Evolutionary conservation across 2,329 filamentous ascomycete species (phyloP).

Genomic region (Ascochyta koolunga): DNA sequence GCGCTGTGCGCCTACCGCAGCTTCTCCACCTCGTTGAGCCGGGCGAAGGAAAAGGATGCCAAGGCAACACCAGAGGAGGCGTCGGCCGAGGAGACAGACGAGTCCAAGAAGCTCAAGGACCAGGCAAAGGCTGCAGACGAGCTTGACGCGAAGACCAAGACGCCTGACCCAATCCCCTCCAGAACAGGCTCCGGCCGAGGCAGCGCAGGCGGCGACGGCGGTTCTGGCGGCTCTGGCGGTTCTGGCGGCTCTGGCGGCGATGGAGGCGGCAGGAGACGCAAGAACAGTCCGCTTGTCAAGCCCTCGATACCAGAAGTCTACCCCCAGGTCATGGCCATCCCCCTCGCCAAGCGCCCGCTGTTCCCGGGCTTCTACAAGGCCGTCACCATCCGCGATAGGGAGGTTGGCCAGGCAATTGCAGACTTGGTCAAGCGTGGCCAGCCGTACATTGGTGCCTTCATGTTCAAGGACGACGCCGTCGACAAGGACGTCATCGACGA

Average conservation of each 20-base stretch:
- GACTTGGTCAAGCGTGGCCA: conserved; percentile 97
- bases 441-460: conserved; percentile 94
- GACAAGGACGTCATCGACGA: conserved; percentile 94
- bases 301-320: conserved; percentile 92
- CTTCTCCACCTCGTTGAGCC: conserved; percentile 52
- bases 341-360: conserved; percentile 88
- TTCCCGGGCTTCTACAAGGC: conserved; percentile 99
- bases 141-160: conserved; percentile 53
- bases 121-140: conserved; percentile 50
- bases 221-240: conserved; percentile 53
- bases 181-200: conserved; percentile 63
- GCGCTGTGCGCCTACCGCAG: conserved; percentile 42
- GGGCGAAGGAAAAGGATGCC: conserved; percentile 63
- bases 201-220: conserved; percentile 62
- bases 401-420: conserved; percentile 88
- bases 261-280: conserved; percentile 71
- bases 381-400: conserved; percentile 91
- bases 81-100: conserved; percentile 48
- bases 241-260: conserved; percentile 58
- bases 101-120: conserved; percentile 50
- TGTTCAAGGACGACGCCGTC: conserved; percentile 94
- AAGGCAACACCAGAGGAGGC: conserved; percentile 54
- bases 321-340: conserved; percentile 96
- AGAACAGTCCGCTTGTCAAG: conserved; percentile 79
- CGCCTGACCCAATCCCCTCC: conserved; percentile 57